Percentiles rank a stretch among this genome's conserved stretches.
Conservation (phyloP, 768 basidiomycete species). For the Antrodiella citrinella region DNA sequence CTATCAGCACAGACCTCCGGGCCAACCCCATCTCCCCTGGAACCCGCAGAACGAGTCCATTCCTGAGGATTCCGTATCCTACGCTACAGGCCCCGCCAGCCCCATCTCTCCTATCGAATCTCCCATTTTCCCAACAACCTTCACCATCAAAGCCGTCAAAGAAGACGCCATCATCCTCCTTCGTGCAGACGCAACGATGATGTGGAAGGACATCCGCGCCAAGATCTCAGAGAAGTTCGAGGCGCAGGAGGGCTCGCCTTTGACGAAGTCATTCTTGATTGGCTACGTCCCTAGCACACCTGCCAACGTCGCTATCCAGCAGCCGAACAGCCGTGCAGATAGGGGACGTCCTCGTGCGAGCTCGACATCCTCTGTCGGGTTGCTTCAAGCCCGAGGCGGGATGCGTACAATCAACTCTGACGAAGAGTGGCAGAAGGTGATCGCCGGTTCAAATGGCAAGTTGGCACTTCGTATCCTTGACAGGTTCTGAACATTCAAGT, state of each 20-base stretch:
- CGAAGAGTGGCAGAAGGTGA: constrained; percentile 51
- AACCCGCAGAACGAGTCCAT: constrained; percentile 11
- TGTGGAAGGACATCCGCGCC: constrained; percentile 46
- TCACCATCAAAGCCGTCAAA: constrained; percentile 60
- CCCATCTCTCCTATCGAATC: constrained; percentile 28
- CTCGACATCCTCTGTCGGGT: constrained; percentile 25
- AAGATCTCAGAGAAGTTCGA: constrained; percentile 61
- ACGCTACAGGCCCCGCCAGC: constrained; percentile 6
- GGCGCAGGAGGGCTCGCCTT: constrained; percentile 47
- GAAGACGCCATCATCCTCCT: constrained; percentile 57
- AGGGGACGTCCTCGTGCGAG: constrained; percentile 23
- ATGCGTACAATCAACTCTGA: constrained; percentile 44
- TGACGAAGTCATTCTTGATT: constrained; percentile 39
- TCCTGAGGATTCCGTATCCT: constrained; percentile 9
- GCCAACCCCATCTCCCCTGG: constrained; percentile 23
- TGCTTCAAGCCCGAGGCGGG: constrained; percentile 9
- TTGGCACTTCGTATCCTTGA: constrained; percentile 46
- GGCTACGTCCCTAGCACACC: constrained; percentile 47
- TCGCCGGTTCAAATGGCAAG: constrained; percentile 40
- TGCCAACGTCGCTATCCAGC: constrained; percentile 18
- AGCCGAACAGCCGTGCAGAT: too few species aligned
- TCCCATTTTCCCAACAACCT: constrained; percentile 16
- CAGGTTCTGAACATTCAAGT: constrained; percentile 6
- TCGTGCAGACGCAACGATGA: constrained; percentile 37
- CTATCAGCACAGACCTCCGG: constrained; percentile 22